These are phyloP conservation scores for Salix viminalis DNA, from an alignment of 345 rosid species.

Conservation along the genomic window DNA sequence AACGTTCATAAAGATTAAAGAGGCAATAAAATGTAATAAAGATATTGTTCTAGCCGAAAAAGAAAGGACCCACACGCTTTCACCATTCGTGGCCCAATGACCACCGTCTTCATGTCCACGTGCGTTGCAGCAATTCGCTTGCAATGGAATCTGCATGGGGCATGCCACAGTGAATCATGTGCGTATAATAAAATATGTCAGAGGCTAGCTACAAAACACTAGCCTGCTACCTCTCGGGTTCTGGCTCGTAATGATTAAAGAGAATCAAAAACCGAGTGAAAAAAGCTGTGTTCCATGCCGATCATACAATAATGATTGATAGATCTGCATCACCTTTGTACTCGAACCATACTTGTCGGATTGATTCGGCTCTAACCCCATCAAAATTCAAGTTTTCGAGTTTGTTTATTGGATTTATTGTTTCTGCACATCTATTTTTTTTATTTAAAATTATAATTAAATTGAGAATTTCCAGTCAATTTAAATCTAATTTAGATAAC, in stretches of 20 bases:
- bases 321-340: background rate
- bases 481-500: too few species aligned
- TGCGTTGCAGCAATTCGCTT: background rate
- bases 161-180: background rate
- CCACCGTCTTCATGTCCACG: background rate
- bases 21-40: background rate
- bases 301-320: background rate
- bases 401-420: too few species aligned
- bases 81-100: background rate
- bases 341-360: too few species aligned
- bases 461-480: too few species aligned
- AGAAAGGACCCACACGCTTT: slow-evolving; percentile 1
- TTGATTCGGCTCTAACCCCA: too few species aligned
- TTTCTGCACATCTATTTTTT: too few species aligned
- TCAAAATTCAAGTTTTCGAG: too few species aligned
- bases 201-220: background rate
- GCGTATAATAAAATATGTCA: too few species aligned
- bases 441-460: too few species aligned
- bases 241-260: background rate
- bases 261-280: background rate
- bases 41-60: background rate
- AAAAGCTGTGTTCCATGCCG: background rate
- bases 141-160: background rate
- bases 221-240: background rate
- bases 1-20: background rate